phyloP scores from a whole-genome alignment of 2,329 filamentous ascomycete species.

The Epichloe glyceriae region DNA sequence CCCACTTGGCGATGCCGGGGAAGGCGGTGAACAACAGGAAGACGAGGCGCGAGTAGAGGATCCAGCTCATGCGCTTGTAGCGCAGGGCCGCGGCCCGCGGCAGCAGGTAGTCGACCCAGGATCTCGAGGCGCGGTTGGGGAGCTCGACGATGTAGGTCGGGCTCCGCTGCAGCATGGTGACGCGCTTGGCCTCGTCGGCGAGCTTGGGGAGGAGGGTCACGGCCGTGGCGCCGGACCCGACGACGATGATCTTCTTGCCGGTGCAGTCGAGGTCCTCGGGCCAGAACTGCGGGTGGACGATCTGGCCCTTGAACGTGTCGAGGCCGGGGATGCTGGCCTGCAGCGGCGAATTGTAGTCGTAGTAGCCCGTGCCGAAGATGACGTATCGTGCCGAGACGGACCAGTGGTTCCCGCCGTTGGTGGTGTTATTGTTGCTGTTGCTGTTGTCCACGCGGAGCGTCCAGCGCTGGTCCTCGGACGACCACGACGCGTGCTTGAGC shows the following conservation, averaged over 20 bases:
- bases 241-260: constrained; percentile 53
- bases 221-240: constrained; percentile 65
- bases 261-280: constrained; percentile 49
- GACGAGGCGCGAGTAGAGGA: constrained; percentile 34
- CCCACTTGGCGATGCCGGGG: neutral
- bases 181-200: constrained; percentile 45
- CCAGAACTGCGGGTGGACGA: constrained; percentile 65
- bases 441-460: constrained; percentile 26
- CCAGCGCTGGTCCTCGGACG: constrained; percentile 29
- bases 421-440: constrained; percentile 3
- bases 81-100: constrained; percentile 32
- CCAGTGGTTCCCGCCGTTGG: too few species aligned
- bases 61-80: constrained; percentile 18
- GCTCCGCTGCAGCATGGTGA: constrained; percentile 68
- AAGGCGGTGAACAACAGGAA: neutral
- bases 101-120: too few species aligned
- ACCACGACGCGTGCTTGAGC: constrained; percentile 32
- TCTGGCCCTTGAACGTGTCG: constrained; percentile 46
- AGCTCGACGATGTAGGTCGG: constrained; percentile 54
- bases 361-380: constrained; percentile 45
- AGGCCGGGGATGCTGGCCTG: constrained; percentile 49
- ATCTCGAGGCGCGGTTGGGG: constrained; percentile 30
- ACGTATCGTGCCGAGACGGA: constrained; percentile 32
- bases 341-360: constrained; percentile 52
- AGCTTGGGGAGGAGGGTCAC: constrained; percentile 60